Percentiles rank a stretch among this genome's conserved stretches.
phyloP scores from a whole-genome alignment of 768 basidiomycete species.

The Lentinula guzmanii region DNA sequence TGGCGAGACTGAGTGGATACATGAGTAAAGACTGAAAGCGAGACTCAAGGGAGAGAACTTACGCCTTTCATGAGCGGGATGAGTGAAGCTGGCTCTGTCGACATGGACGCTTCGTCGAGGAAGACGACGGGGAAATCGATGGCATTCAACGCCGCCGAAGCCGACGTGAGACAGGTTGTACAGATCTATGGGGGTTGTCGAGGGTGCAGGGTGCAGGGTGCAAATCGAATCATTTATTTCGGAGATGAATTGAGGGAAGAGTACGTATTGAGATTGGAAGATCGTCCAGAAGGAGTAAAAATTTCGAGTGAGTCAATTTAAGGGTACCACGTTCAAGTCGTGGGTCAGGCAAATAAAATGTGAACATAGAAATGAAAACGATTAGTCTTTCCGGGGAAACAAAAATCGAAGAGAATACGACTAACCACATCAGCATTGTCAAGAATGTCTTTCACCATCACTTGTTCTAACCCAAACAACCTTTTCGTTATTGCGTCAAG shows the following conservation, averaged over 20 bases:
- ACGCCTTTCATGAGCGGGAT: conserved; percentile 95
- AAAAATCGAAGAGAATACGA: conserved; percentile 9
- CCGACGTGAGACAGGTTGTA: conserved; percentile 82
- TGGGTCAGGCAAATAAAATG: background rate
- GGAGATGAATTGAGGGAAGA: conserved; percentile 5
- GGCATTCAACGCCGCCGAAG: conserved; percentile 55
- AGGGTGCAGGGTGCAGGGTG: conserved; percentile 7
- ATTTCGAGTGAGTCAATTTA: background rate
- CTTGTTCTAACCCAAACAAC: conserved; percentile 49
- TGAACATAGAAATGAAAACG: background rate
- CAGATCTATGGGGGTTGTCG: conserved; percentile 52
- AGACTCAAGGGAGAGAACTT: conserved; percentile 27
- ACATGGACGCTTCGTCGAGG: conserved; percentile 94
- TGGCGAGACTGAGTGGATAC: conserved; percentile 57
- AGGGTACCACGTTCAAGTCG: background rate
- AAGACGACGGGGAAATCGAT: conserved; percentile 92
- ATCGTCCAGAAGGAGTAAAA: background rate
- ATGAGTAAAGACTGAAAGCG: conserved; percentile 7
- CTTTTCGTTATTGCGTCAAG: conserved; percentile 28
- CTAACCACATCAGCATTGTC: conserved; percentile 67
- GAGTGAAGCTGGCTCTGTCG: conserved; percentile 87
- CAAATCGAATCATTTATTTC: background rate
- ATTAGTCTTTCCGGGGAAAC: background rate
- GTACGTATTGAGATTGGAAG: background rate
- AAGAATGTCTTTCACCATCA: conserved; percentile 63